phyloP scores from a whole-genome alignment of 768 basidiomycete genomes.

The Suillus subluteus region DNA sequence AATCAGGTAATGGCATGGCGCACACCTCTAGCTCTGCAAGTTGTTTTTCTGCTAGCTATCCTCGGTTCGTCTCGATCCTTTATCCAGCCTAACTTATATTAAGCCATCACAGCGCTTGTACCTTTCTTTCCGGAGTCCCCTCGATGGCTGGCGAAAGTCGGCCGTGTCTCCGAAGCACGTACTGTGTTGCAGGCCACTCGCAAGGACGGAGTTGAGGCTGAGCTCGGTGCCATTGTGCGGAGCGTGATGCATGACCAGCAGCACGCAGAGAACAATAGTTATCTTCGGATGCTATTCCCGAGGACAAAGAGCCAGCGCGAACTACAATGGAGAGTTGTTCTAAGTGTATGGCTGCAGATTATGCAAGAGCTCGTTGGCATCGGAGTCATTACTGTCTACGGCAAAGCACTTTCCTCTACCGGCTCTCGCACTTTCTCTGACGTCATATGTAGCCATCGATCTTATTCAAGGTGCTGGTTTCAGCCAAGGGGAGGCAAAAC shows the following conservation, averaged over 20 bases:
- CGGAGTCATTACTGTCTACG: constrained; percentile 17
- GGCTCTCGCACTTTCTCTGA: neutral
- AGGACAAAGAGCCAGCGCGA: constrained; percentile 16
- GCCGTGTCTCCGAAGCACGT: constrained; percentile 25
- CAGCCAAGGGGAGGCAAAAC: constrained; percentile 11
- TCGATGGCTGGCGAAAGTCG: constrained; percentile 25
- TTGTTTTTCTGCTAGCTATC: constrained; percentile 10
- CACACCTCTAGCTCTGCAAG: constrained; percentile 10
- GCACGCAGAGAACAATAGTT: constrained; percentile 12
- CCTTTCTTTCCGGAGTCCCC: constrained; percentile 18
- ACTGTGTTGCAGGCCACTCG: constrained; percentile 20
- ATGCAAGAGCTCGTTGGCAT: constrained; percentile 18
- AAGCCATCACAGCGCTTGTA: constrained; percentile 1
- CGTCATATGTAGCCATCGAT: constrained; percentile 8
- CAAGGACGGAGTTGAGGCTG: constrained; percentile 9
- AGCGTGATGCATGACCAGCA: constrained; percentile 12
- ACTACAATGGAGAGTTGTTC: constrained; percentile 14
- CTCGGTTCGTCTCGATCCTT: constrained; percentile 8
- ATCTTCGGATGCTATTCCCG: constrained; percentile 14
- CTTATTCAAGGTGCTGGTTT: constrained; percentile 15
- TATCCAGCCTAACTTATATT: neutral
- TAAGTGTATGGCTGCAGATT: constrained; percentile 16
- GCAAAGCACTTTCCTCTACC: neutral
- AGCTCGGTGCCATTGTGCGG: constrained; percentile 9
- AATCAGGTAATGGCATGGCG: constrained; percentile 14